Evolutionary conservation across 2,329 filamentous ascomycete genomes (phyloP), one percentile per base, ranked within the genome.

Genomic region (Fusarium avenaceum): DNA sequence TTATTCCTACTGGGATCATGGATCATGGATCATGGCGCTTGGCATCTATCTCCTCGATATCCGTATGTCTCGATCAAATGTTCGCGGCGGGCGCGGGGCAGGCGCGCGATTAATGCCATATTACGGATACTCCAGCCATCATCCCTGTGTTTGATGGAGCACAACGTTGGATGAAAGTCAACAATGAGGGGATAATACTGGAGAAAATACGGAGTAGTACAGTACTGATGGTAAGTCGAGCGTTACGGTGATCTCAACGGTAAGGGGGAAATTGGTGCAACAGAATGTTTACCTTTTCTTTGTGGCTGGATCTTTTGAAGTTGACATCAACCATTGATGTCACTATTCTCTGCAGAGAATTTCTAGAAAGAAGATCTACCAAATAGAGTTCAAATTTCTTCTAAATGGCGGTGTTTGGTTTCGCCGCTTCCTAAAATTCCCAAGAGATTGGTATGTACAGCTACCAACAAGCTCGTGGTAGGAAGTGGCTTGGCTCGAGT

Each of bases 81-180:
- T 67, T 57, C 38, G 57, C 56, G 42, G 39, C 32, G 61, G 42
- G 42, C 65, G 60, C 65, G 65, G 65, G 65, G 55, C 47, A 28
- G 33, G 58, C 40, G 46, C 60, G 63, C 45, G 48, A 67, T 67
- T 67, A 69, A 70, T 33, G 58, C 26, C 30, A 42, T 63, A 22
- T 69, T 63, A 19, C 19, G 19, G 19, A 19, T 19, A 22, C 67
- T 69, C 65, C 65, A 57, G 63, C 61, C 54, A 69, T 43, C 20
- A 70, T 69, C 66, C 66, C 58, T 69, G 65, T 43, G 38, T n/a
- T 62, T 42, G 17, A 57, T 65, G 61, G 61, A 66, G 56, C 42
- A 54, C 44, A 49, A 38, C 44, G 40, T 56, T 28, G 65, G 57
- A 48, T 20, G 32, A 44, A 61, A 63, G 35, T 38, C 33, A 63